Conservation (phyloP, 2,329 filamentous ascomycete genomes). For the Nothomitra cinnamomea region DNA sequence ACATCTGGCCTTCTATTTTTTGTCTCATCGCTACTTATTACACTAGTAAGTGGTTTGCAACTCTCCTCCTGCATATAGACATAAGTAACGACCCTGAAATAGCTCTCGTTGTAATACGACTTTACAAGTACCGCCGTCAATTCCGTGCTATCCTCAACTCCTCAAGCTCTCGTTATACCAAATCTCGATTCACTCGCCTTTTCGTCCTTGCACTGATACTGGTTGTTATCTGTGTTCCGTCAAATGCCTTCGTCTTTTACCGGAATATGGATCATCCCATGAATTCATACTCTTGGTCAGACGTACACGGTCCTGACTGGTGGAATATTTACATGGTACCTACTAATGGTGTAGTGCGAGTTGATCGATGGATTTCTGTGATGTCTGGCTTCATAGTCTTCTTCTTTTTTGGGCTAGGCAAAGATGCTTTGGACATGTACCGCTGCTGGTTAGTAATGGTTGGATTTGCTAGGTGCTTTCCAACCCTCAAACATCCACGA, state of each 20-base stretch:
- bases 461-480: constrained; percentile 18
- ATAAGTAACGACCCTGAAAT: constrained; percentile 4
- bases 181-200: constrained; percentile 43
- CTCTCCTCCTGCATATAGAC: background rate
- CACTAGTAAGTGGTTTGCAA: constrained; percentile 30
- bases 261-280: constrained; percentile 19
- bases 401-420: constrained; percentile 46
- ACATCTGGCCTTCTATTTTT: constrained; percentile 39
- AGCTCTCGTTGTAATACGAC: constrained; percentile 43
- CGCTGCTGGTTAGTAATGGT: constrained; percentile 25
- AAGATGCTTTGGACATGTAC: constrained; percentile 41
- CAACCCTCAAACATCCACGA: background rate
- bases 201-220: constrained; percentile 37
- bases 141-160: constrained; percentile 38
- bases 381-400: constrained; percentile 38
- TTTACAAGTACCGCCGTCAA: constrained; percentile 40
- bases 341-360: constrained; percentile 26
- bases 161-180: constrained; percentile 32
- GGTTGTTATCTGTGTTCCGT: constrained; percentile 34
- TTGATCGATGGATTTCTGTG: constrained; percentile 42
- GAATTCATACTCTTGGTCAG: constrained; percentile 34
- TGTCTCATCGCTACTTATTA: constrained; percentile 36
- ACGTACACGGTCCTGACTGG: constrained; percentile 35
- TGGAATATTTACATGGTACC: constrained; percentile 30
- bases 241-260: constrained; percentile 33